Evolutionary conservation across 805 yeast genomes (phyloP).

Genomic region (Candida tallmaniae): DNA sequence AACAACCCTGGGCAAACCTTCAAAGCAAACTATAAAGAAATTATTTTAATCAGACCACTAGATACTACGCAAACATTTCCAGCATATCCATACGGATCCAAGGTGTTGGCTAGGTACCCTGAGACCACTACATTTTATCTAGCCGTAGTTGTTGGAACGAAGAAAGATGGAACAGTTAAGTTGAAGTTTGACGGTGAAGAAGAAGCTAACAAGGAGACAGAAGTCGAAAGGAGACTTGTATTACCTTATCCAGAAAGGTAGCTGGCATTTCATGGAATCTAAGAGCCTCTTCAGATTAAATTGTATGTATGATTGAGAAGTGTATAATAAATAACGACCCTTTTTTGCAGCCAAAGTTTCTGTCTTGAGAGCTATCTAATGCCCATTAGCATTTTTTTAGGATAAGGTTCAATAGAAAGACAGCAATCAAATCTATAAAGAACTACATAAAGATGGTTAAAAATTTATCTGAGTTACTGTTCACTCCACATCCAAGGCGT

Average conservation of each 20-base stretch:
- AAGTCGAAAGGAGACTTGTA: constrained; percentile 80
- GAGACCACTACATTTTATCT: constrained; percentile 97
- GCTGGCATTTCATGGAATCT: no score
- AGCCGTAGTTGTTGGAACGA: constrained; percentile 81
- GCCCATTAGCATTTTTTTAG: no score
- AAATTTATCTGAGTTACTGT: no score
- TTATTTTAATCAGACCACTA: constrained; percentile 57
- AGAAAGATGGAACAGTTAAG: constrained; percentile 71
- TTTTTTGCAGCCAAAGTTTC: no score
- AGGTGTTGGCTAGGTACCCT: constrained; percentile 90
- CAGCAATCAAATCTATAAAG: no score
- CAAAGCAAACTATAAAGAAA: constrained; percentile 77
- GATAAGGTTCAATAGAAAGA: no score
- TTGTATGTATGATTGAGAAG: no score
- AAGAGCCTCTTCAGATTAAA: no score
- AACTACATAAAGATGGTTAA: no score
- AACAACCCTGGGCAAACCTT: constrained; percentile 84
- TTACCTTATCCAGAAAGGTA: constrained; percentile 55
- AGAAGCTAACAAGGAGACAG: constrained; percentile 92
- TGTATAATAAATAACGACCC: no score
- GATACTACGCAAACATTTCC: constrained; percentile 42
- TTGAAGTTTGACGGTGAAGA: constrained; percentile 94
- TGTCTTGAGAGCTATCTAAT: no score
- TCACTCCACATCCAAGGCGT: no score
- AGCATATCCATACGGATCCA: constrained; percentile 68